Conservation (phyloP, 2,329 filamentous ascomycete genomes). For the Cladosporium sp. region DNA sequence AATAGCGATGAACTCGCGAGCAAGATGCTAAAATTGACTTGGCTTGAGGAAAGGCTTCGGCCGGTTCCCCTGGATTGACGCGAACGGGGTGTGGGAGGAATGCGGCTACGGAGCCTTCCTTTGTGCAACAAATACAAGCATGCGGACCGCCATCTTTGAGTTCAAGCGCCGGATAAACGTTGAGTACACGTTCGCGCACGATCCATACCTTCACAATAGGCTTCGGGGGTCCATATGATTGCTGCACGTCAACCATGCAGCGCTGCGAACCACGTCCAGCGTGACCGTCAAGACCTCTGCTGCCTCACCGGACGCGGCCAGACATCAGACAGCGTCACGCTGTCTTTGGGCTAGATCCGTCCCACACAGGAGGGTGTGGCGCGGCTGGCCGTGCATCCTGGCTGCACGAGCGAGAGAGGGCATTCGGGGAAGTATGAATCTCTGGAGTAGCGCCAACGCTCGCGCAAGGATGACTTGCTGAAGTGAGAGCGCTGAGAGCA, state of each 20-base stretch:
- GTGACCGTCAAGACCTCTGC: conserved; percentile 4
- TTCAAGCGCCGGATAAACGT: conserved; percentile 10
- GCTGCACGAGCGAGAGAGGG: conserved; percentile 22
- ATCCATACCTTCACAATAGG: conserved; percentile 17
- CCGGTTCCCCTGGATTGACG: conserved; percentile 18
- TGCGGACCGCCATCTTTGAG: conserved; percentile 2
- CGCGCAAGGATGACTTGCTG: conserved; percentile 20
- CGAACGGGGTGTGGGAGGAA: conserved; percentile 17
- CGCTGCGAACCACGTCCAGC: conserved; percentile 1
- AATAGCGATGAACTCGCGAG: conserved; percentile 14
- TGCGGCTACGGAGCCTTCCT: conserved; percentile 16
- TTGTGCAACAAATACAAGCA: conserved; percentile 12
- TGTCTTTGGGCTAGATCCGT: conserved; percentile 16
- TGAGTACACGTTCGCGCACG: conserved; percentile 15
- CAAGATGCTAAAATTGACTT: conserved; percentile 6
- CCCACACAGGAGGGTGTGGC: conserved; percentile 28
- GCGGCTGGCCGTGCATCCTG: conserved; percentile 25
- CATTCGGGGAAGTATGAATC: conserved; percentile 25
- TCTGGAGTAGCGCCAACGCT: conserved; percentile 18
- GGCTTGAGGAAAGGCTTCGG: conserved; percentile 14
- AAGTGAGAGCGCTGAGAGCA: conserved; percentile 11
- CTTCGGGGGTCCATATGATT: conserved; percentile 20
- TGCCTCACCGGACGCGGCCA: conserved; percentile 2
- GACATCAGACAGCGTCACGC: conserved; percentile 1
- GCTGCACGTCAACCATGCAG: conserved; percentile 22